Evolutionary conservation across 1,284 basidiomycete species (phyloP).

Genomic region (Pascua sp.): DNA sequence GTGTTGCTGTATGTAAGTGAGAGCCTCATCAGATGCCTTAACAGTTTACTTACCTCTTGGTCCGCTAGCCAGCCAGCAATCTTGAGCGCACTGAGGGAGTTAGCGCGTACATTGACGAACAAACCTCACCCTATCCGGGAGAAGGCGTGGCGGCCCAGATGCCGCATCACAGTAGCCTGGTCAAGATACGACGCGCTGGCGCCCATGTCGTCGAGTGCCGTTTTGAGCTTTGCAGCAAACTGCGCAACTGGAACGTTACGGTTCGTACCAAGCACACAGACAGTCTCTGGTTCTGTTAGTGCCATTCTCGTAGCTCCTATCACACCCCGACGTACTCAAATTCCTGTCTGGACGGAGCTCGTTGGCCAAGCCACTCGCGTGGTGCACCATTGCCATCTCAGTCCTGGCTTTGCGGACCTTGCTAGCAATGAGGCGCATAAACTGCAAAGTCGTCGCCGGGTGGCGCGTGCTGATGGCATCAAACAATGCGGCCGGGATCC

Average conservation of each 20-base stretch:
- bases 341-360: slow-evolving; percentile 79
- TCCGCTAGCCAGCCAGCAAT: slow-evolving; percentile 90
- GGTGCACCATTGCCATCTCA: slow-evolving; percentile 50
- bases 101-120: background rate
- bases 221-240: slow-evolving; percentile 83
- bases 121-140: slow-evolving; percentile 65
- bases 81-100: slow-evolving; percentile 67
- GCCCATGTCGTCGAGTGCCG: slow-evolving; percentile 80
- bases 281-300: slow-evolving; percentile 31
- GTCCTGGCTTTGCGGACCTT: slow-evolving; percentile 76
- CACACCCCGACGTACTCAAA: slow-evolving; percentile 57
- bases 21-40: background rate
- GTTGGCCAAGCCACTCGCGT: slow-evolving; percentile 26
- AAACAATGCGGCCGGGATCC: slow-evolving; percentile 96
- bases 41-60: slow-evolving; percentile 58
- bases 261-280: slow-evolving; percentile 54
- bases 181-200: slow-evolving; percentile 84
- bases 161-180: slow-evolving; percentile 82
- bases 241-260: slow-evolving; percentile 79
- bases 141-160: slow-evolving; percentile 88
- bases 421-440: slow-evolving; percentile 88
- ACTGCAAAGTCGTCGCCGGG: slow-evolving; percentile 92
- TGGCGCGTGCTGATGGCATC: slow-evolving; percentile 92
- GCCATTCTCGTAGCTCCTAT: background rate
- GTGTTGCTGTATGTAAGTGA: slow-evolving; percentile 55